phyloP scores from a whole-genome alignment of 495 filamentous ascomycete species.

The Rhizodiscina lignyota region DNA sequence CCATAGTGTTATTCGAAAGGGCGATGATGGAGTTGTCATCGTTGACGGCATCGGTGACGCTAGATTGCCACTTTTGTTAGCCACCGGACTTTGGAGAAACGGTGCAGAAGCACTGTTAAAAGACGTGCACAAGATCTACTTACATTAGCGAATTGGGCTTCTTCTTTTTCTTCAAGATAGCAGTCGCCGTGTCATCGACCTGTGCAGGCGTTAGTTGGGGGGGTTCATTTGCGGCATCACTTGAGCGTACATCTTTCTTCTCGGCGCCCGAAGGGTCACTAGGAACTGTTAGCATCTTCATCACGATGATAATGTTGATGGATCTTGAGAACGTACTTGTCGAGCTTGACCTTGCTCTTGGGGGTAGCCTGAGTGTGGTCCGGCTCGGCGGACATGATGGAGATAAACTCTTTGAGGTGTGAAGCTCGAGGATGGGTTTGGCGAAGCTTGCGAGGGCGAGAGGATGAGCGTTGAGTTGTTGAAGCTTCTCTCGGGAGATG shows the following conservation, averaged over 20 bases:
- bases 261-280: slow-evolving; percentile 86
- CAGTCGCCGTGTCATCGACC: slow-evolving; percentile 88
- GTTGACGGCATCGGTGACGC: slow-evolving; percentile 93
- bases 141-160: slow-evolving; percentile 98
- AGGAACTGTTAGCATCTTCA: slow-evolving; percentile 20
- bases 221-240: slow-evolving; percentile 4
- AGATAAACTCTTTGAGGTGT: no score
- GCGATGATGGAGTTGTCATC: slow-evolving; percentile 99
- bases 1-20: slow-evolving; percentile 98
- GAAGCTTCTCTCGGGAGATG: no score
- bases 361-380: slow-evolving; percentile 56
- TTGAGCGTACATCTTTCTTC: slow-evolving; percentile 55
- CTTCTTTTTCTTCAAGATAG: slow-evolving; percentile 99
- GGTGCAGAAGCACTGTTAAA: background rate
- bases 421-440: no score
- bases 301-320: slow-evolving; percentile 5
- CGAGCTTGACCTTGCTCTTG: slow-evolving; percentile 58
- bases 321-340: slow-evolving; percentile 41
- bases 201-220: slow-evolving; percentile 18
- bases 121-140: slow-evolving; percentile 13
- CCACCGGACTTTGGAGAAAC: background rate
- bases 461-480: no score
- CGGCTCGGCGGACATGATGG: slow-evolving; percentile 50
- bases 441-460: no score
- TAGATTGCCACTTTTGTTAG: slow-evolving; percentile 31